Evolutionary conservation across 176 grass and related monocot genomes (phyloP).

Genomic region (Olyra latifolia): DNA sequence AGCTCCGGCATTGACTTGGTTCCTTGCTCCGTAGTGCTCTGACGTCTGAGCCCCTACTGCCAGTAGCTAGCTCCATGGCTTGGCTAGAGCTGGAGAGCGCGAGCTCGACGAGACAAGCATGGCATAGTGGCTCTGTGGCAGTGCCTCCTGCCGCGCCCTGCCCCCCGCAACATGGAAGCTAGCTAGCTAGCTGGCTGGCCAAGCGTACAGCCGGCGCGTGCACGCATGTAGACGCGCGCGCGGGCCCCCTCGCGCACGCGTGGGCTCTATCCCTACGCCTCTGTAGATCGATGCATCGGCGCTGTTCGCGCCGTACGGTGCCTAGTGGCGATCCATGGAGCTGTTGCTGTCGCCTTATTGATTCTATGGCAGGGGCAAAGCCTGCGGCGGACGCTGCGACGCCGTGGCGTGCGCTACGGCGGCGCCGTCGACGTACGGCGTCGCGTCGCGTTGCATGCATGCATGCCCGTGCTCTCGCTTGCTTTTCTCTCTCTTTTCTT

Average conservation of each 20-base stretch:
- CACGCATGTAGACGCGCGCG: not conserved
- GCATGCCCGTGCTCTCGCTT: not conserved
- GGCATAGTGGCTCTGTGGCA: slow-evolving; percentile 18
- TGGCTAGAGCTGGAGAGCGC: not conserved
- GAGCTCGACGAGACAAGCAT: slow-evolving; percentile 17
- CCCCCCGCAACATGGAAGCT: slow-evolving; percentile 21
- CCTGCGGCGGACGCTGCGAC: not conserved
- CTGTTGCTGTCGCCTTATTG: slow-evolving; percentile 5
- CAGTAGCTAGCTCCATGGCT: not conserved
- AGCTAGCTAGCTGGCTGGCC: slow-evolving; percentile 10
- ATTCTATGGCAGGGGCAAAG: slow-evolving; percentile 21
- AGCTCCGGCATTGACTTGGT: slow-evolving; percentile 41
- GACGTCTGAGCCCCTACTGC: not conserved
- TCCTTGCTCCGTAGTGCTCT: slow-evolving; percentile 12
- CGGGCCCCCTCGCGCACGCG: slow-evolving; percentile 29
- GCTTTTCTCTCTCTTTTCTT: not conserved
- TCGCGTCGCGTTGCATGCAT: not conserved
- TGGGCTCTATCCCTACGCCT: not conserved
- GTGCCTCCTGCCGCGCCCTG: not conserved
- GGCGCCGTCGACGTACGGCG: not conserved
- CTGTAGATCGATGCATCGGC: not conserved
- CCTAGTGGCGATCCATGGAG: not conserved
- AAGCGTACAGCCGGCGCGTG: slow-evolving; percentile 24
- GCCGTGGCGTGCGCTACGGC: slow-evolving; percentile 18
- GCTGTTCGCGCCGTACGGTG: not conserved